Percentiles rank a stretch among this genome's conserved stretches.
Conservation (phyloP, 345 rosid species). For the Reutealis trisperma region DNA sequence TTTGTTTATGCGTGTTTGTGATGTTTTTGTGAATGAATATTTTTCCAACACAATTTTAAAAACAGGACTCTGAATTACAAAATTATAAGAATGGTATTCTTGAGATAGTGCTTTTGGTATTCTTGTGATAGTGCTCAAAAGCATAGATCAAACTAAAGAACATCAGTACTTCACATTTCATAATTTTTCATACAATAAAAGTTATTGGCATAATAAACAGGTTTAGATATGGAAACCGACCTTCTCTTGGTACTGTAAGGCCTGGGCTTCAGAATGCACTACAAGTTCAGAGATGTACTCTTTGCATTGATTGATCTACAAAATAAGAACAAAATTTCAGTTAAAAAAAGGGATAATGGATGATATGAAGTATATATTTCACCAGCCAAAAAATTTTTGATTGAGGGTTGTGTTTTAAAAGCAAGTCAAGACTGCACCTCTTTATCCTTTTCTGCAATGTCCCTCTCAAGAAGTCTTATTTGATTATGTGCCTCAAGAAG, state of each 20-base stretch:
- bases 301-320: slow-evolving; percentile 71
- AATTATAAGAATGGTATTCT: neutral
- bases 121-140: neutral
- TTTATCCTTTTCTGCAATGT: slow-evolving; percentile 55
- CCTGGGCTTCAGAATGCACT: slow-evolving; percentile 92
- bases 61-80: neutral
- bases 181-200: neutral
- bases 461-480: slow-evolving; percentile 55
- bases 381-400: slow-evolving; percentile 2
- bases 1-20: too few species aligned
- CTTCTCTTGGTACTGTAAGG: slow-evolving; percentile 83
- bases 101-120: neutral
- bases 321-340: slow-evolving; percentile 23
- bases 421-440: slow-evolving; percentile 51
- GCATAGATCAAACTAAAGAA: neutral
- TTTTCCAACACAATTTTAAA: neutral
- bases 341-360: slow-evolving; percentile 8
- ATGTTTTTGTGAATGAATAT: too few species aligned
- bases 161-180: neutral
- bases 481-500: slow-evolving; percentile 51
- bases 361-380: neutral
- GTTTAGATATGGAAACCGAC: slow-evolving; percentile 35
- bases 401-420: slow-evolving; percentile 9
- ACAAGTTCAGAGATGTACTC: slow-evolving; percentile 75
- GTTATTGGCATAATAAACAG: neutral